A percentile compares a stretch with the other conserved stretches of the same genome.
Conservation (phyloP, 805 yeast species). For the Torulaspora franciscae region DNA sequence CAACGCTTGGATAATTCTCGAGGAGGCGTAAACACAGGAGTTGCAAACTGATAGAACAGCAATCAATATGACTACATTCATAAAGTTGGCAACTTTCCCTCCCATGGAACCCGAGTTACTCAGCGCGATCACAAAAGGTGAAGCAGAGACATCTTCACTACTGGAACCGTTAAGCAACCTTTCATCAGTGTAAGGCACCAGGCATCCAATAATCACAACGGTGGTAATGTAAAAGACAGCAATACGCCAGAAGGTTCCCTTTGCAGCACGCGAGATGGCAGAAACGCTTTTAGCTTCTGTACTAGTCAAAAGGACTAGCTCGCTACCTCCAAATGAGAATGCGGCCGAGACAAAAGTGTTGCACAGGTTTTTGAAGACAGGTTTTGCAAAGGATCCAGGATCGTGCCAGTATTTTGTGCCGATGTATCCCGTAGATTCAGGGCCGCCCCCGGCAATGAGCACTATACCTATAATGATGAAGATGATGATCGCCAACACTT, state of each 20-base stretch:
- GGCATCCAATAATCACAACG: conserved; percentile 53
- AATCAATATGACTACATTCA: conserved; percentile 56
- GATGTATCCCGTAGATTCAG: conserved; percentile 39
- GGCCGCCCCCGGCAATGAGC: conserved; percentile 44
- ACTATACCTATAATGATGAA: conserved; percentile 50
- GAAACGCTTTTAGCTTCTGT: conserved; percentile 43
- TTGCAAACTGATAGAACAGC: conserved; percentile 59
- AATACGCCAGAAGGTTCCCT: conserved; percentile 55
- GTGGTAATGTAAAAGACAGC: conserved; percentile 52
- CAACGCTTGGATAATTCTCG: conserved; percentile 51
- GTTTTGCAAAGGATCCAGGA: conserved; percentile 50
- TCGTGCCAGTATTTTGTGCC: conserved; percentile 44
- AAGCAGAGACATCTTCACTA: conserved; percentile 42
- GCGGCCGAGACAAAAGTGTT: conserved; percentile 65
- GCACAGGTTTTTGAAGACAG: conserved; percentile 57
- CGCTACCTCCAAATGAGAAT: conserved; percentile 66
- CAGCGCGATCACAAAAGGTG: conserved; percentile 49
- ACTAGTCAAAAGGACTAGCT: conserved; percentile 57
- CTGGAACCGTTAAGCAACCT: conserved; percentile 42
- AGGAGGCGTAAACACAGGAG: conserved; percentile 54
- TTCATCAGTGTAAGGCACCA: conserved; percentile 61
- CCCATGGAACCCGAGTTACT: conserved; percentile 47
- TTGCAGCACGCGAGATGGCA: conserved; percentile 57
- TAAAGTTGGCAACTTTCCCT: conserved; percentile 47
- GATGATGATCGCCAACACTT: conserved; percentile 40